phyloP scores from a whole-genome alignment of 148 eudicot species.

The Amaranthus cruentus region DNA sequence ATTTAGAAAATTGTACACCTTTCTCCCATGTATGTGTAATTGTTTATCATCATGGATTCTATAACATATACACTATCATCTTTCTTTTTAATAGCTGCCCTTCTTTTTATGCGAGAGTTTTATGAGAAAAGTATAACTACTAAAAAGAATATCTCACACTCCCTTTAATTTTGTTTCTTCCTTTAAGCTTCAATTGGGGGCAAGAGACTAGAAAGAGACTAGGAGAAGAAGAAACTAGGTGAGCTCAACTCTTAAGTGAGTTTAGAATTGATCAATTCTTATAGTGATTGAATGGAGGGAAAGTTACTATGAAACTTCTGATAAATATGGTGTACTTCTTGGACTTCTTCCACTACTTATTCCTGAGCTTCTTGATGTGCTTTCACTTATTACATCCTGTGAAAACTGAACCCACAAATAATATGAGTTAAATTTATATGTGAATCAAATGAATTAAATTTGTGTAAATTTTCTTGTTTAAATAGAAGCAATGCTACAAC shows the following conservation, averaged over 20 bases:
- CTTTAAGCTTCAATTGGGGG: background rate
- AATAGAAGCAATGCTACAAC: too few relatives aligned
- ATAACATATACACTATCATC: too few relatives aligned
- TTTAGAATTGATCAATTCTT: background rate
- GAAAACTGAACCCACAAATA: background rate
- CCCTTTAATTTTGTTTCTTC: background rate
- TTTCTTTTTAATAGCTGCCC: too few relatives aligned
- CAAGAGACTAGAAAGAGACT: background rate
- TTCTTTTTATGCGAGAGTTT: too few relatives aligned
- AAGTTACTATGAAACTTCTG: conserved; percentile 3
- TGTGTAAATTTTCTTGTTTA: too few relatives aligned
- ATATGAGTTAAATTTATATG: background rate
- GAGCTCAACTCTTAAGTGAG: too few relatives aligned
- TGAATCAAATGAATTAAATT: too few relatives aligned
- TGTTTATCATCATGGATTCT: too few relatives aligned
- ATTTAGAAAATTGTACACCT: conserved; percentile 3
- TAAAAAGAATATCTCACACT: too few relatives aligned
- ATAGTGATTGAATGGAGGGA: background rate
- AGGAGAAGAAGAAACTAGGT: too few relatives aligned
- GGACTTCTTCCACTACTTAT: conserved; percentile 9
- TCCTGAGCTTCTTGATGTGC: background rate
- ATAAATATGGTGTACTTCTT: conserved; percentile 16
- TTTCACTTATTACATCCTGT: conserved; percentile 32
- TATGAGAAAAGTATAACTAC: too few relatives aligned
- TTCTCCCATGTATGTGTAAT: background rate